Evolutionary conservation across 805 yeast genomes (phyloP).

Genomic region (Kazachstania africana): DNA sequence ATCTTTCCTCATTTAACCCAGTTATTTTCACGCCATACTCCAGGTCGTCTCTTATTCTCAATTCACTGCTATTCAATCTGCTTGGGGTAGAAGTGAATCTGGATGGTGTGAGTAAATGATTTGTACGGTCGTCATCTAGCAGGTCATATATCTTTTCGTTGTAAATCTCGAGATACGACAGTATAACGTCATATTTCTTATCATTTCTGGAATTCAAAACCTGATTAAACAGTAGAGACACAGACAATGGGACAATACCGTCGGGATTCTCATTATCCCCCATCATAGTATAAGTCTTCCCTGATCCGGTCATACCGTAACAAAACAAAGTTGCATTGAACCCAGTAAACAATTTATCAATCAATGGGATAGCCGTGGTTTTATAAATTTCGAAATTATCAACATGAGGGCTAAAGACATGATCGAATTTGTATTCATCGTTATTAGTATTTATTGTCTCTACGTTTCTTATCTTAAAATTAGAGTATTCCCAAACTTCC

Average conservation of each 20-base stretch:
- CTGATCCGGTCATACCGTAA: slow-evolving; percentile 91
- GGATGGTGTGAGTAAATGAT: slow-evolving; percentile 6
- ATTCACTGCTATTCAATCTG: slow-evolving; percentile 32
- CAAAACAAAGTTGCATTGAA: slow-evolving; percentile 87
- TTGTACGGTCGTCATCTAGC: slow-evolving; percentile 25
- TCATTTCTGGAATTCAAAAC: slow-evolving; percentile 21
- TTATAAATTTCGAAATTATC: slow-evolving; percentile 52
- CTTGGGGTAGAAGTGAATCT: slow-evolving; percentile 3
- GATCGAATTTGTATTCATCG: slow-evolving; percentile 55
- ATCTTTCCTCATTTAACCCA: slow-evolving; percentile 57
- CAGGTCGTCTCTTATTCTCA: slow-evolving; percentile 70
- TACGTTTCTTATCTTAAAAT: slow-evolving; percentile 31
- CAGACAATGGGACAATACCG: slow-evolving; percentile 65
- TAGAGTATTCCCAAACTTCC: slow-evolving; percentile 1
- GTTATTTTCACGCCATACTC: slow-evolving; percentile 59
- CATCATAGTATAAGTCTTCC: slow-evolving; percentile 81
- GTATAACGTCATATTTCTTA: slow-evolving; percentile 35
- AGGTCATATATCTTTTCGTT: slow-evolving; percentile 80
- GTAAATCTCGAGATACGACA: slow-evolving; percentile 77
- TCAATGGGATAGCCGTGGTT: slow-evolving; percentile 40
- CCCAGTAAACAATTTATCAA: slow-evolving; percentile 51
- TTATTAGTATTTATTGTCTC: slow-evolving; percentile 49
- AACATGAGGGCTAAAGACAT: slow-evolving; percentile 51
- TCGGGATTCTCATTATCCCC: slow-evolving; percentile 36
- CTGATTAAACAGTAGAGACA: slow-evolving; percentile 36